phyloP scores from a whole-genome alignment of 2,329 filamentous ascomycete genomes.

The Cladosporium sp. region DNA sequence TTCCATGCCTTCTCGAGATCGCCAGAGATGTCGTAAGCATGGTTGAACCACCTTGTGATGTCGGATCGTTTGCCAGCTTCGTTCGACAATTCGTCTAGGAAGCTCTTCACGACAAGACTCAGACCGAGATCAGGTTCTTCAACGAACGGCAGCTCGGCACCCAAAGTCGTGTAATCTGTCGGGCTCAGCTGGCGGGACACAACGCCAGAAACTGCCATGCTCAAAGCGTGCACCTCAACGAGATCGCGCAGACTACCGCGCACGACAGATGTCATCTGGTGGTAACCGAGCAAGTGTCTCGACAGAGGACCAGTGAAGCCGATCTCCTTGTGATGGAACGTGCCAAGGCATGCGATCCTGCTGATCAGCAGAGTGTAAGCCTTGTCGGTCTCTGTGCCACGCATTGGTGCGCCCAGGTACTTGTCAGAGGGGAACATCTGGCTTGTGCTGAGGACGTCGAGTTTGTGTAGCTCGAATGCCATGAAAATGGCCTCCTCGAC shows the following conservation, averaged over 20 bases:
- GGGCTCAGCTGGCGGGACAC: constrained; percentile 63
- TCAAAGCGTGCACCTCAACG: constrained; percentile 76
- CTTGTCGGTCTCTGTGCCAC: constrained; percentile 68
- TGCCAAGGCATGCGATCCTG: constrained; percentile 79
- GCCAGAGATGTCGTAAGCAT: constrained; percentile 57
- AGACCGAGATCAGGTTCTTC: constrained; percentile 72
- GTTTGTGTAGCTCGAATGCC: constrained; percentile 79
- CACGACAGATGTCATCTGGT: constrained; percentile 77
- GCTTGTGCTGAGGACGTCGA: constrained; percentile 74
- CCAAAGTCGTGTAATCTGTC: constrained; percentile 60
- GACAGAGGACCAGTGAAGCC: constrained; percentile 95
- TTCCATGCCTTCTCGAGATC: constrained; percentile 63
- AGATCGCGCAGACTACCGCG: constrained; percentile 79
- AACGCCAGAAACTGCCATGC: constrained; percentile 79
- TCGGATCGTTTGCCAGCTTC: constrained; percentile 54
- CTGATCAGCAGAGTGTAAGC: constrained; percentile 78
- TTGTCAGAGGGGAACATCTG: constrained; percentile 56
- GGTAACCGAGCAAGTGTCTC: constrained; percentile 83
- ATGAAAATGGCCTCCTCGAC: constrained; percentile 78
- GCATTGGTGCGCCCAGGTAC: constrained; percentile 59
- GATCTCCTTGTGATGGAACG: constrained; percentile 77
- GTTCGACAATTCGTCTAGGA: constrained; percentile 69
- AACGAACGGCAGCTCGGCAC: constrained; percentile 67
- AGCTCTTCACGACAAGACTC: constrained; percentile 77
- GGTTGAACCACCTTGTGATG: constrained; percentile 60